Evolutionary conservation across 2,329 filamentous ascomycete genomes (phyloP), one percentile per base, ranked within the genome.

Genomic region (Ophiostoma quercus): DNA sequence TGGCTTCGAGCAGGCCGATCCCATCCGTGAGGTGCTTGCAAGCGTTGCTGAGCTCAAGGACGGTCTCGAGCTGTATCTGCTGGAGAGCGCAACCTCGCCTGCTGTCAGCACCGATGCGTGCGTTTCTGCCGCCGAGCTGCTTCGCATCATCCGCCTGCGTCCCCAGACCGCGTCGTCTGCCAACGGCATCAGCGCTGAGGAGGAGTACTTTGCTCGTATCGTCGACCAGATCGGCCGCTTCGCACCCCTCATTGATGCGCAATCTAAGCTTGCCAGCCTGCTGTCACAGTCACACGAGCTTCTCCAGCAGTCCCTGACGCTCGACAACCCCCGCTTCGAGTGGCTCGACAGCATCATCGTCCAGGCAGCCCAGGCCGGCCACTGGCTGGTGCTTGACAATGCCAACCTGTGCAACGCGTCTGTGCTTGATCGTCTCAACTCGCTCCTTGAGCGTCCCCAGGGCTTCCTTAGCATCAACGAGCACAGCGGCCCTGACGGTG

Each of bases 391-490:
- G 12, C 87, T 99, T 29, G 95, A 99, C 79, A 97, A 99, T 79
- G 95, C 96, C 71, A 99, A 99, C 76, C 85, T 99, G 70, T 99
- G 96, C 81, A 97, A 91, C 76, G 90, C 94, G 32, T 97, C 94
- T 7, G 95, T 99, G 0, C 85, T 99, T 11, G 95, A 99, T 79
- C 87, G 96, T 72, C 82, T 99, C 68, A 99, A 99, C 78, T 98
- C 95, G 0, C 82, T 99, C 9, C 89, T 98, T 8, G 95, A 99
- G 77, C 76, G 78, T 0, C 94, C 93, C 0, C 90, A 94, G 75
- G 95, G 95, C 0, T 89, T 88, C 72, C 82, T 99, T 29, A 92
- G 92, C 75, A 90, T 99, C 77, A 98, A 97, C 75, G 95, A 99
- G 78, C 94, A 98, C 77, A 92, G 92, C 70, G 91, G 88, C 14